Percentiles rank a stretch among this genome's conserved stretches.
phyloP scores from a whole-genome alignment of 805 yeast genomes.

The Candida methanosorbosa region DNA sequence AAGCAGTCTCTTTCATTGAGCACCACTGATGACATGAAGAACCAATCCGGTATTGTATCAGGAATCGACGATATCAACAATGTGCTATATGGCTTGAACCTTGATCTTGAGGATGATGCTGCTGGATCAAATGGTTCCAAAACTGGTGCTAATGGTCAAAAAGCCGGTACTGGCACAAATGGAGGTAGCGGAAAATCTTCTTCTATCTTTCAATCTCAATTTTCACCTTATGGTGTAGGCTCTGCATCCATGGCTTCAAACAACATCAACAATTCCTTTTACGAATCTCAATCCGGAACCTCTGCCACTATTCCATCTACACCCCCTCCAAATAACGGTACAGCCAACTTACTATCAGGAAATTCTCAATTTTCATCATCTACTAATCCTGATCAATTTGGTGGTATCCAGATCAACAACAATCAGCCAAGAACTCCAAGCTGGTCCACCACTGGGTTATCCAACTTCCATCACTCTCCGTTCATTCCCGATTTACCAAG shows the following conservation, averaged over 20 bases:
- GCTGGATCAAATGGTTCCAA: background rate
- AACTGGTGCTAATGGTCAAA: background rate
- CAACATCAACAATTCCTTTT: background rate
- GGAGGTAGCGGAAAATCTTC: conserved; percentile 5
- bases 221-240: conserved; percentile 13
- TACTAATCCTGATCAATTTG: conserved; percentile 2
- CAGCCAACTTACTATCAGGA: too few species aligned
- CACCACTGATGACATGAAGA: too few species aligned
- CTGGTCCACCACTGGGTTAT: conserved; percentile 19
- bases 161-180: conserved; percentile 3
- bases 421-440: conserved; percentile 29
- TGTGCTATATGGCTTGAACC: conserved; percentile 37
- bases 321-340: conserved; percentile 14
- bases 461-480: conserved; percentile 8
- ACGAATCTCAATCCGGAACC: conserved; percentile 9
- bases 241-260: background rate
- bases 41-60: conserved; percentile 6
- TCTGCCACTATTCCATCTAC: conserved; percentile 16
- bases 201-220: conserved; percentile 16
- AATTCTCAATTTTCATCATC: too few species aligned
- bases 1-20: background rate
- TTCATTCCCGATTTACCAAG: conserved; percentile 13
- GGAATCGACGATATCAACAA: conserved; percentile 35
- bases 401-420: too few species aligned
- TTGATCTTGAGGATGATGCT: conserved; percentile 24